Base-by-base conservation (phyloP, 768 basidiomycete species). In the Podaxis sp. region DNA sequence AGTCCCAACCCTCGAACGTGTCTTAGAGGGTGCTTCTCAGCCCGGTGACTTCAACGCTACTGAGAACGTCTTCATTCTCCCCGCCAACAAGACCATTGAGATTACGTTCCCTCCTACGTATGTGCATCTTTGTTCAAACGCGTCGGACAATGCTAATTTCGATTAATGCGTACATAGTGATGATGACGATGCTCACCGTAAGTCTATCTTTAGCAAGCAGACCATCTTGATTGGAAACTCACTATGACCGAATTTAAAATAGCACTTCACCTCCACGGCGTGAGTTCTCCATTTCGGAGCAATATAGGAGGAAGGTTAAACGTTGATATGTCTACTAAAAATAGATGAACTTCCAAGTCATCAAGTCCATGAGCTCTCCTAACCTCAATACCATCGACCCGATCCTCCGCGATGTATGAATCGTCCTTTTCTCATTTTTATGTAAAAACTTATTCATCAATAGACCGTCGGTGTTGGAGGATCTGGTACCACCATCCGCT, bases 381-480 rank as follows among this genome's bases (percentile, higher is more conserved):
- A n/a, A 15, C 4, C 77, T 75, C 66, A 84, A 84, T 70, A 82
- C 76, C 40, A 66, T 68, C 17, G 84, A 89, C 71, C 89, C 90
- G 0, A 78, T 77, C 46, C 65, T 77, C 49, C 76, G 87, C 39
- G 88, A 90, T 69, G 85, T 85, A 5, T 79, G 49, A 9, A 8
- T 51, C 13, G 87, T 39, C 75, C 2, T 56, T 22, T 6, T 13
- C 19, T 4, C 6, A 6, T 24, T 38, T 40, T 56, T 26, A 7
- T 24, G 12, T 13, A 48, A 30, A 15, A 26, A 24, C 22, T 51
- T 22, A 24, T 24, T 51, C 12, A 28, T 30, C n/a, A 12, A 38
- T 24, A 65, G 53, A 46, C 61, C 26, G 63, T 63, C 15, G 68
- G 59, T 39, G 68, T 67, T 15, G 68, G 64, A 59, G 66, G 58